Base-by-base conservation (phyloP, 1,284 basidiomycete species). In the Cryptococcus sp. region DNA sequence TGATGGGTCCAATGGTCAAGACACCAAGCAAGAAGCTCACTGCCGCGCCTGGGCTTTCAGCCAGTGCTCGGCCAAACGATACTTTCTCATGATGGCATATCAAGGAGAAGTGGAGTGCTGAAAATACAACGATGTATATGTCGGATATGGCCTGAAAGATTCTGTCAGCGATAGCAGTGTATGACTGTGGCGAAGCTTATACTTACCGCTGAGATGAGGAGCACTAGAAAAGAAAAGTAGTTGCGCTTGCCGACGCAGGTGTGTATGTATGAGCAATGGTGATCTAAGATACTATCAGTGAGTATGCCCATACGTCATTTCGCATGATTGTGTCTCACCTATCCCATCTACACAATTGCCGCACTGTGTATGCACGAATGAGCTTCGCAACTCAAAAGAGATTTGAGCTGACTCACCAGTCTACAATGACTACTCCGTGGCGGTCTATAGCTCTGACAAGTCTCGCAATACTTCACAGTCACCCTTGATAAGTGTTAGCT, bases 251-350 rank as follows among this genome's bases (percentile, higher is more conserved):
- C 93, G 46, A 97, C 83, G 72, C 93, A 96, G 71, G 92, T 93
- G 76, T 95, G 94, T 37, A 96, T 86, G 87, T 93, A 96, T 65
- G 93, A 89, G 67, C 93, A 96, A 77, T 95, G 91, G 72, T 94
- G 91, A 72, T 94, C 75, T 70, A 68, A 86, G 34, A 43, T n/a
- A 15, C 3, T 29, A 5, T 11, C 5, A 87, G 22, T 45, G 26
- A 55, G 58, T 54, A 51, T 23, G 38, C 17, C 44, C 47, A 16
- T 11, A 19, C n/a, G 17, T 41, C 39, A 20, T 6, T 6, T 17
- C 16, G n/a, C 17, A 8, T 37, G 3, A 20, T 3, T 17, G 26
- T 23, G 20, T 39, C 61, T 48, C 11, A 66, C 75, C 62, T 60
- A 79, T 78, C 2, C 87, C 88, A 65, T 95, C 93, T 22, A 95